These are phyloP conservation scores for Ilyonectria sp. DNA, from an alignment of 2,329 filamentous ascomycete species.

Conservation along the genomic window DNA sequence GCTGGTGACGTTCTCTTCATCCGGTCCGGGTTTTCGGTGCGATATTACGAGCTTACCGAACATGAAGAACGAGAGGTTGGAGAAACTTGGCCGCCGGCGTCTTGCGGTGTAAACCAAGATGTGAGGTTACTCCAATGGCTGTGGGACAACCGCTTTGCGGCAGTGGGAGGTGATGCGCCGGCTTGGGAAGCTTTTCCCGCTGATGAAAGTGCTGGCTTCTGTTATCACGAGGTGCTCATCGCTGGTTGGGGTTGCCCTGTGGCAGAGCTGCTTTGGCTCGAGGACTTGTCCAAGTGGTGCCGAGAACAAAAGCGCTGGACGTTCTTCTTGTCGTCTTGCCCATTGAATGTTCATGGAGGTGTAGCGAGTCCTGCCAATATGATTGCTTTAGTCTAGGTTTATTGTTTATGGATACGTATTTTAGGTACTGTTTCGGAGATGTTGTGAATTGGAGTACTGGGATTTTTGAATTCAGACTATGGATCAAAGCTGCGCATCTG, in stretches of 20 bases:
- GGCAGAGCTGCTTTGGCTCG: conserved; percentile 24
- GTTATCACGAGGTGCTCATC: conserved; percentile 25
- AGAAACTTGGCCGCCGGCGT: conserved; percentile 28
- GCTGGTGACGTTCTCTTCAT: conserved; percentile 19
- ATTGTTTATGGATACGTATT: no score
- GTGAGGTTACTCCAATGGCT: conserved; percentile 21
- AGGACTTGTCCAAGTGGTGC: conserved; percentile 16
- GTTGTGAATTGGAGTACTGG: neutral
- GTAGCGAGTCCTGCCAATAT: conserved; percentile 29
- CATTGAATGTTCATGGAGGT: conserved; percentile 23
- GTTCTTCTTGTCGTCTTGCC: conserved; percentile 26
- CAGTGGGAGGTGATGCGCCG: conserved; percentile 20
- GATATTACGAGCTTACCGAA: conserved; percentile 19
- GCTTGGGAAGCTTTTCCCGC: conserved; percentile 25
- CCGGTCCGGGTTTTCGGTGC: conserved; percentile 15
- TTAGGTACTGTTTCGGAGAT: neutral
- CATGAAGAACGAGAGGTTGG: conserved; percentile 20
- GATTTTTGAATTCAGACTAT: neutral
- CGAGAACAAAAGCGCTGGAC: conserved; percentile 20
- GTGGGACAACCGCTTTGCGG: conserved; percentile 27
- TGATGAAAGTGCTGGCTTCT: conserved; percentile 15
- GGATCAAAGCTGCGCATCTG: neutral
- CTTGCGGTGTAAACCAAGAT: conserved; percentile 24
- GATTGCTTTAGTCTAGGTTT: conserved; percentile 20
- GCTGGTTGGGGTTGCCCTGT: conserved; percentile 27